Evolutionary conservation across 2,329 filamentous ascomycete species (phyloP), one percentile per base, ranked within the genome.

Genomic region (Penicillium palitans): DNA sequence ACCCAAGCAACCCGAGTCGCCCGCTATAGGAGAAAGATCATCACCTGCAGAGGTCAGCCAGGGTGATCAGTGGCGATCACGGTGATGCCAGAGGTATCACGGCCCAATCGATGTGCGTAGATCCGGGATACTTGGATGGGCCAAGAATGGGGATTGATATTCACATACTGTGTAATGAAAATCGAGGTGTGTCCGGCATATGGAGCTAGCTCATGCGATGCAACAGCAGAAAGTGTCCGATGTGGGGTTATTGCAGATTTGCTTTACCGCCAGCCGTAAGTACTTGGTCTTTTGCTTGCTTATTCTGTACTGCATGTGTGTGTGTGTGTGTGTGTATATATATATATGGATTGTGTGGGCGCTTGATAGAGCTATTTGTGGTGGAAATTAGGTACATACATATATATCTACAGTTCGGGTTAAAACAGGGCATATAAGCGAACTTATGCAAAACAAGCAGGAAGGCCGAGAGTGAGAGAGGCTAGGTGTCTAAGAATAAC

Each of bases 221-320:
- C 21, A 52, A 21, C 31, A 54, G 24, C 10, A 53, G 13, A 33
- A 44, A 33, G 50, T 52, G 13, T 52, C 25, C 39, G 50, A 52
- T 33, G n/a, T 44, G 39, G 27, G 24, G 50, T 12, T 40, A 17
- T 50, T 25, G 7, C 6, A 13, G 47, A n/a, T 27, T 27, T 39
- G 13, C 19, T 24, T 10, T 24, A 47, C 27, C n/a, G 29, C 29
- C 27, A 4, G 25, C 25, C 44, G 21, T 4, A 8, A 17, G 19
- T 9, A 21, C 6, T 37, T 6, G 31, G 21, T 39, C 10, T 27
- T 6, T n/a, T 19, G n/a, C 9, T 12, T n/a, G 25, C 10, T 25
- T 25, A 47, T 6, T 19, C 27, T 4, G 9, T 21, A n/a, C 21
- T 50, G 4, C 21, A 41, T 17, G n/a, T 17, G 15, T 29, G 25